These are phyloP conservation scores for Paracamarosporium sp. DNA, from an alignment of 2,329 filamentous ascomycete species.

Conservation along the genomic window DNA sequence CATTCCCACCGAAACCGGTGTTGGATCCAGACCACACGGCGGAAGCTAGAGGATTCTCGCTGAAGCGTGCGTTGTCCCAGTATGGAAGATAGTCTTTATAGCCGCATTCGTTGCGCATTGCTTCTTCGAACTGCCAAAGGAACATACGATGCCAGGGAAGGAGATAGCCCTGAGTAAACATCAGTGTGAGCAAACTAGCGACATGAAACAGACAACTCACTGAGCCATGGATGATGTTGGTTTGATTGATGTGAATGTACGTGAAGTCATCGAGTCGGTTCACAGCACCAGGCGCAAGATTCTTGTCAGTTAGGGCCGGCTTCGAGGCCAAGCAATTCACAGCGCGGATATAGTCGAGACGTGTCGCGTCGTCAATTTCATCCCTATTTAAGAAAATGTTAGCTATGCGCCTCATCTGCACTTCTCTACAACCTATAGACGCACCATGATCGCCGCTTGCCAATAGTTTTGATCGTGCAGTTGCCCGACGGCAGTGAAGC, in stretches of 20 bases:
- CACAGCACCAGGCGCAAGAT: slow-evolving; percentile 1
- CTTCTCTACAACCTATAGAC: neutral
- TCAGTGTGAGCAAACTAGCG: neutral
- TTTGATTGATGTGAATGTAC: slow-evolving; percentile 12
- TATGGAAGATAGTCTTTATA: slow-evolving; percentile 28
- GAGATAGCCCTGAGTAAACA: slow-evolving; percentile 14
- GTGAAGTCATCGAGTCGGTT: slow-evolving; percentile 11
- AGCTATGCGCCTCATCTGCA: neutral
- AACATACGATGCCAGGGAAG: slow-evolving; percentile 26
- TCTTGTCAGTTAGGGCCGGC: slow-evolving; percentile 2
- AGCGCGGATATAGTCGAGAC: slow-evolving; percentile 5
- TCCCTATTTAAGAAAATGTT: neutral
- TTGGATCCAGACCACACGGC: slow-evolving; percentile 28
- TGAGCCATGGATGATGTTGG: slow-evolving; percentile 8
- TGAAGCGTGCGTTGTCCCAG: slow-evolving; percentile 23
- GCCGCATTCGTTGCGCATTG: slow-evolving; percentile 24
- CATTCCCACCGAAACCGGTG: slow-evolving; percentile 41
- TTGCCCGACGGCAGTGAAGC: neutral
- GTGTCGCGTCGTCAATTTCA: slow-evolving; percentile 5
- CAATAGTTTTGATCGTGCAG: neutral
- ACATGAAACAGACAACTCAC: neutral
- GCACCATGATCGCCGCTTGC: neutral
- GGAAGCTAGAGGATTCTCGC: slow-evolving; percentile 31
- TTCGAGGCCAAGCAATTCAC: slow-evolving; percentile 8
- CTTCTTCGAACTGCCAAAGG: slow-evolving; percentile 20